Evolutionary conservation across 768 basidiomycete species (phyloP), one percentile per base, ranked within the genome.

Genomic region (Kwoniella europaea): DNA sequence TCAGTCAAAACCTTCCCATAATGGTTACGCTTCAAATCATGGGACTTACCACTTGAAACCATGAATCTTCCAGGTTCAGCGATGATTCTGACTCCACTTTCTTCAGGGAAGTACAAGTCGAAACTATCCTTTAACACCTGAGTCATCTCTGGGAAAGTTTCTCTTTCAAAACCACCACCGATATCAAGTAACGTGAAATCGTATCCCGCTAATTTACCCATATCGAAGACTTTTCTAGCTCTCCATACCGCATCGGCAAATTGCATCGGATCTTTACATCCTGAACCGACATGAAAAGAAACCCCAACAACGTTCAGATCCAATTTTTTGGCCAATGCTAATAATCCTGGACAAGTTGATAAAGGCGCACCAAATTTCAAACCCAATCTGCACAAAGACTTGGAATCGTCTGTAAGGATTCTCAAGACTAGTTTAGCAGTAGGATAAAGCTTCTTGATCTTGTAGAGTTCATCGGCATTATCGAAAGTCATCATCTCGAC

Each of bases 401-500:
- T 97, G 55, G 92, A 93, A 84, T 98, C 97, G 85, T 99, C 97
- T n/a, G 96, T 94, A 58, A 98, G 87, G 82, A 99, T 98, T 75
- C 97, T 92, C 46, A 98, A 85, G 76, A 98, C 90, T 58, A 97
- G 88, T 84, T 92, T 90, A 10, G 97, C 95, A 42, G 84, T 77
- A 0, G 94, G 92, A 82, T 94, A 90, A 5, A 87, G 85, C 43
- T 91, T 90, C 18, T 91, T 89, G 71, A 98, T 89, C 86, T 99
- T 99, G 89, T 91, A 88, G 18, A 99, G 86, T 82, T 99, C 97
- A 85, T 99, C 97, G 52, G 88, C 88, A 84, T 98, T 99, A 86
- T 99, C 97, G 82, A 99, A 99, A 5, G 96, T 98, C 96, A 98
- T 97, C 85, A 88, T 90, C 80, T 93, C 88, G 63, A 98, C 95